phyloP scores from a whole-genome alignment of 208 protist genomes.

The Crithidia mellificae region DNA sequence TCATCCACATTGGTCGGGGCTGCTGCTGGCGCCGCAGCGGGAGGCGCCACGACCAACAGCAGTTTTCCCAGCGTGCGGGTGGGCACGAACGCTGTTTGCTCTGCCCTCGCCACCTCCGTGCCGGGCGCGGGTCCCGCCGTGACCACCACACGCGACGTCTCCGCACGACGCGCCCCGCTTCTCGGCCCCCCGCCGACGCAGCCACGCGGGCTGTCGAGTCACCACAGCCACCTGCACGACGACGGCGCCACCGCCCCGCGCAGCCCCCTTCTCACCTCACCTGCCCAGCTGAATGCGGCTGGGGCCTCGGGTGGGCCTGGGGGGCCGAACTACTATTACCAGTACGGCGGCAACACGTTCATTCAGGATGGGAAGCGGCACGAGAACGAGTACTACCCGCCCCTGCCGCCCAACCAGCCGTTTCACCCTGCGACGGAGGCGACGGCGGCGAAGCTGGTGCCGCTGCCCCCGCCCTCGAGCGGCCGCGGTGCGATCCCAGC shows the following conservation, averaged over 20 bases:
- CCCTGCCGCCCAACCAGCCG: conserved; percentile 23
- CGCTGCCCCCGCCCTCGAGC: conserved; percentile 18
- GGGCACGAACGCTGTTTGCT: background rate
- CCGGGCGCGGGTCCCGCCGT: background rate
- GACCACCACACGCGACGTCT: background rate
- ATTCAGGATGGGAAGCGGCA: conserved; percentile 47
- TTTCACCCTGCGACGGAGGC: conserved; percentile 20
- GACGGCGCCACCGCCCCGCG: too few relatives aligned
- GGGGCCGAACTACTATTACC: conserved; percentile 35
- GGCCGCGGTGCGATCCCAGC: conserved; percentile 28
- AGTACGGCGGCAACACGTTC: conserved; percentile 47
- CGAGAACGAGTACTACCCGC: conserved; percentile 55
- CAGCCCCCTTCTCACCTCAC: background rate
- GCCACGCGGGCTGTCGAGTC: background rate
- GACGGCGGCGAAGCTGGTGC: conserved; percentile 12
- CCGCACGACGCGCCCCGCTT: conserved; percentile 10
- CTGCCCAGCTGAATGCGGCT: background rate
- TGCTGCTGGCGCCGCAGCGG: background rate
- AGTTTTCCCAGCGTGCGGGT: conserved; percentile 7
- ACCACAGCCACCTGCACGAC: background rate
- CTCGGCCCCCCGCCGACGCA: conserved; percentile 8
- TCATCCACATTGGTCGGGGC: background rate
- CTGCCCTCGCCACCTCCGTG: background rate
- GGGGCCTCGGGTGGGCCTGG: background rate
- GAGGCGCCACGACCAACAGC: background rate